Evolutionary conservation across 1,139 yeast genomes (phyloP).

Genomic region (Yamadazyma epiphylla): DNA sequence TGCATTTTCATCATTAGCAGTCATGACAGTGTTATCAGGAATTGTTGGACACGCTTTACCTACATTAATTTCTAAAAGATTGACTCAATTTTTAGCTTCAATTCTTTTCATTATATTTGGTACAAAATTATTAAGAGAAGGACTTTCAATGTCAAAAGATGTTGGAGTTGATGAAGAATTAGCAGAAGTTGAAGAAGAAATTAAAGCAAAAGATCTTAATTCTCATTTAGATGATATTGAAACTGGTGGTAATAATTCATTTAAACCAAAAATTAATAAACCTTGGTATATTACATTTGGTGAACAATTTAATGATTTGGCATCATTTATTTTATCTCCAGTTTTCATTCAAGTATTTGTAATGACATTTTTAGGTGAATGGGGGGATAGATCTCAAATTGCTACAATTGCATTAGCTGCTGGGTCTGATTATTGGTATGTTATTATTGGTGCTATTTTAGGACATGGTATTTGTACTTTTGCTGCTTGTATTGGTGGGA

Average conservation of each 20-base stretch:
- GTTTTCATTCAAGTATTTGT: slow-evolving; percentile 91
- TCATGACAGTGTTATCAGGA: slow-evolving; percentile 92
- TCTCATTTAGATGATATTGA: slow-evolving; percentile 53
- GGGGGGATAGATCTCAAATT: slow-evolving; percentile 98
- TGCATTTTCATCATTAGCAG: slow-evolving; percentile 78
- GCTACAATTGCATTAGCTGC: slow-evolving; percentile 99
- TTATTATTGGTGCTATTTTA: slow-evolving; percentile 80
- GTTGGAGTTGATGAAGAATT: slow-evolving; percentile 91
- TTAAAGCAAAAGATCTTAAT: slow-evolving; percentile 61
- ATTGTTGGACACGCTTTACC: slow-evolving; percentile 91
- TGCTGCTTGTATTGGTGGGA: slow-evolving; percentile 93
- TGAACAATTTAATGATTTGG: slow-evolving; percentile 46
- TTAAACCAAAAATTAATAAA: slow-evolving; percentile 8
- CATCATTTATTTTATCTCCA: slow-evolving; percentile 72
- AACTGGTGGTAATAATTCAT: slow-evolving; percentile 32
- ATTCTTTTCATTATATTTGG: slow-evolving; percentile 82
- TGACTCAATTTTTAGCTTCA: slow-evolving; percentile 82
- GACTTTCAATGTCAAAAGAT: slow-evolving; percentile 72
- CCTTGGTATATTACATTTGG: slow-evolving; percentile 25
- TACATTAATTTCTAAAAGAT: slow-evolving; percentile 68
- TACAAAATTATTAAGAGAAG: slow-evolving; percentile 70
- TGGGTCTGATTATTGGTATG: slow-evolving; percentile 88
- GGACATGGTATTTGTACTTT: slow-evolving; percentile 92
- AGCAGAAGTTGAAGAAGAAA: slow-evolving; percentile 95
- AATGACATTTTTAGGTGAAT: slow-evolving; percentile 96